Percentiles rank a stretch among this genome's conserved stretches.
Evolutionary conservation across 73 alveolate genomes (phyloP).

Genomic region (Breviolum minutum): DNA sequence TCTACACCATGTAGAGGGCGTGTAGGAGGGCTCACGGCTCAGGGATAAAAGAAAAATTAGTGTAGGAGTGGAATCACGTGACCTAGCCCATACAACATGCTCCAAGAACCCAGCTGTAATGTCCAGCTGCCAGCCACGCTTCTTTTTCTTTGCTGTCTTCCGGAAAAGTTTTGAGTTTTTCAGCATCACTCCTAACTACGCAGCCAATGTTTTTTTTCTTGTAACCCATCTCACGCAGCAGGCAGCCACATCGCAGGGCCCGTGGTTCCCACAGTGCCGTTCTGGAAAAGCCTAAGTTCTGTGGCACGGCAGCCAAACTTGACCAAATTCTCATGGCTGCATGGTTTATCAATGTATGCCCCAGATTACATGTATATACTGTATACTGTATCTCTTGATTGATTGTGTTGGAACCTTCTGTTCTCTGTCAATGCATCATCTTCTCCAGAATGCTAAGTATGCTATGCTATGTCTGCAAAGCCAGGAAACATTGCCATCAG

Average conservation of each 20-base stretch:
- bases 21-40: too few relatives aligned
- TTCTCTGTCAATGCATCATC: not conserved
- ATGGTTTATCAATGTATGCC: not conserved
- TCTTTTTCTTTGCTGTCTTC: not conserved
- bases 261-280: constrained; percentile 94
- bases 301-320: not conserved
- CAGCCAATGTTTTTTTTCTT: too few relatives aligned
- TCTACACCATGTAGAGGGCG: too few relatives aligned
- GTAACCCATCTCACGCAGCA: constrained; percentile 4
- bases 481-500: constrained; percentile 49
- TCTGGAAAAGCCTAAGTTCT: constrained; percentile 33
- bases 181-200: constrained; percentile 10
- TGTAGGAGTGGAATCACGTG: too few relatives aligned
- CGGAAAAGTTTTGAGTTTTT: constrained; percentile 5
- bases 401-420: not conserved
- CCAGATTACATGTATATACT: too few relatives aligned
- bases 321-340: not conserved
- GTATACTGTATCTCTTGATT: too few relatives aligned
- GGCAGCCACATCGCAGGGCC: constrained; percentile 96
- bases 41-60: too few relatives aligned
- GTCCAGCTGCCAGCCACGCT: too few relatives aligned
- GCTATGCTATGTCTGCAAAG: not conserved
- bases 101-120: too few relatives aligned
- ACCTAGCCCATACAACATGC: too few relatives aligned
- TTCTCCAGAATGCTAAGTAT: not conserved